A percentile compares a stretch with the other conserved stretches of the same genome.
Evolutionary conservation across 768 basidiomycete genomes (phyloP).

Genomic region (Exsudoporus frostii): DNA sequence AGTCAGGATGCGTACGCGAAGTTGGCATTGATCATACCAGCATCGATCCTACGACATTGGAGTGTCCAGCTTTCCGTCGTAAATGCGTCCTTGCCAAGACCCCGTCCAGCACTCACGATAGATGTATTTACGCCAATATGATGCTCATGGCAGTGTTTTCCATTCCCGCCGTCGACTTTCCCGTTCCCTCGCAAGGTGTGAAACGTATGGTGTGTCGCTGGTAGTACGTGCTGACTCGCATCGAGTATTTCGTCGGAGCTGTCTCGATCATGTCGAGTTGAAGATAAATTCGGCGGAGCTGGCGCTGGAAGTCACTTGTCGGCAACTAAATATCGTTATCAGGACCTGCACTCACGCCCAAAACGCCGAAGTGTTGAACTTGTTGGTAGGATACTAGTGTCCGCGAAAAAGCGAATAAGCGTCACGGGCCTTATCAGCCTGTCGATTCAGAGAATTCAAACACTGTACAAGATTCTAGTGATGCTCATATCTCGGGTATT

Average conservation of each 20-base stretch:
- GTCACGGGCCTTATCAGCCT: constrained; percentile 84
- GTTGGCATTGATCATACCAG: too few species aligned
- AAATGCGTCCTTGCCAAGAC: too few species aligned
- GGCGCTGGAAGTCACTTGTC: too few species aligned
- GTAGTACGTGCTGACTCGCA: constrained; percentile 55
- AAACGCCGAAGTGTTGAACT: too few species aligned
- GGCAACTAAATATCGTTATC: too few species aligned
- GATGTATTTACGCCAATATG: constrained; percentile 98
- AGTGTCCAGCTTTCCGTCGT: too few species aligned
- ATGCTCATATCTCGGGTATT: constrained; percentile 67
- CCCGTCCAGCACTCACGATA: constrained; percentile 73
- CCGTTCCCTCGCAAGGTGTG: constrained; percentile 86
- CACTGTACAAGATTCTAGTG: constrained; percentile 67
- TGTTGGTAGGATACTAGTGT: too few species aligned
- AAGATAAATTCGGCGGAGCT: constrained; percentile 99
- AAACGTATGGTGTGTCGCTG: constrained; percentile 91
- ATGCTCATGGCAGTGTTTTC: constrained; percentile 87
- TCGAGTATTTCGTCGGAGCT: neutral
- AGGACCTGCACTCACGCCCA: too few species aligned
- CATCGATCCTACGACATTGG: too few species aligned
- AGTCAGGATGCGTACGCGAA: too few species aligned
- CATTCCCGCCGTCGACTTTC: constrained; percentile 96
- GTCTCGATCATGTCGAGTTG: constrained; percentile 1
- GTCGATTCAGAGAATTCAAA: constrained; percentile 75
- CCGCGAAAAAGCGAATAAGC: too few species aligned